Evolutionary conservation across 257 asterid genomes (phyloP).

Genomic region (Nicotiana attenuata): DNA sequence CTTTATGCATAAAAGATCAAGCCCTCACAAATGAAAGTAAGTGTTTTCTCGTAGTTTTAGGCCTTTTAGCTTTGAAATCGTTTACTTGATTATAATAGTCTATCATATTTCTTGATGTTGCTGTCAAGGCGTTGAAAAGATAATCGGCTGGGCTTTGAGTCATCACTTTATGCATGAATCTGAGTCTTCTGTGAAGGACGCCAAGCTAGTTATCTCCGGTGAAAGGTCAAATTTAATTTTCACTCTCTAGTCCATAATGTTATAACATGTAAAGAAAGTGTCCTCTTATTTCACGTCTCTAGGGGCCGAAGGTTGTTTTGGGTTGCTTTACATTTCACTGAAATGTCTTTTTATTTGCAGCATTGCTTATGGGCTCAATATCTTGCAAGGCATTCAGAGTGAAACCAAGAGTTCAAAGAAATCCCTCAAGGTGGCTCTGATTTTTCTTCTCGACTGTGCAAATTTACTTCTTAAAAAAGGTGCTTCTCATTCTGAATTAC

Average conservation of each 20-base stretch:
- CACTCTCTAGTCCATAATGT: neutral
- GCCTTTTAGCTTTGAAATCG: constrained; percentile 6
- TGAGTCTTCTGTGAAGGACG: constrained; percentile 37
- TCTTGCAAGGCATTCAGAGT: constrained; percentile 64
- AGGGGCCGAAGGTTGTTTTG: neutral
- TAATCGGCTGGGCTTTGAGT: constrained; percentile 81
- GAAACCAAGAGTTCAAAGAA: constrained; percentile 69
- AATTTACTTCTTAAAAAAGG: neutral
- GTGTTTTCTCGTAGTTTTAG: constrained; percentile 20
- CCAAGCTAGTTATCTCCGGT: constrained; percentile 50
- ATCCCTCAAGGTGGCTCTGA: constrained; percentile 62
- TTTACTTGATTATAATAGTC: constrained; percentile 17
- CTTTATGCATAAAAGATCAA: constrained; percentile 71
- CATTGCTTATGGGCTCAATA: constrained; percentile 61
- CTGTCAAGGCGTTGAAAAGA: constrained; percentile 61
- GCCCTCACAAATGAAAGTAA: constrained; percentile 76
- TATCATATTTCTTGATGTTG: constrained; percentile 13
- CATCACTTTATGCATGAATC: constrained; percentile 72
- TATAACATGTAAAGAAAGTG: neutral
- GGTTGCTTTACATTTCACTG: neutral
- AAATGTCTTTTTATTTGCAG: constrained; percentile 31
- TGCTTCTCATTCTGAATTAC: constrained; percentile 11
- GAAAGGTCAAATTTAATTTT: constrained; percentile 43
- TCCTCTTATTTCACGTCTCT: constrained; percentile 3
- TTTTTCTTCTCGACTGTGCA: neutral